Evolutionary conservation across 2,329 filamentous ascomycete genomes (phyloP), one percentile per base, ranked within the genome.

Genomic region (Stenocarpella maydis): DNA sequence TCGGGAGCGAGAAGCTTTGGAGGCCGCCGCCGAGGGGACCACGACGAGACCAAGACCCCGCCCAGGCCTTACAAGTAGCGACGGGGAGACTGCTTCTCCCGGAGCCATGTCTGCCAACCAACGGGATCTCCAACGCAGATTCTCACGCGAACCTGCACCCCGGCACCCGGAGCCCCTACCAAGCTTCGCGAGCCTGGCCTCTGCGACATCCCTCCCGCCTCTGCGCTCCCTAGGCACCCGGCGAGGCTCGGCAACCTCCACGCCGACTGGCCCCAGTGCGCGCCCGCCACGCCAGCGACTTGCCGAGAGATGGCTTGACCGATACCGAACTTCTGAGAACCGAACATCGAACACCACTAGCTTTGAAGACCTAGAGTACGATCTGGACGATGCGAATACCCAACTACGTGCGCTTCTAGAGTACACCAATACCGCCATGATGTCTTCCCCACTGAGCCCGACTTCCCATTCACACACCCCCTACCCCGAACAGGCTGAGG

Each of bases 331-430:
- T 34, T 61, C 69, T 37, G 68, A 71, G 15, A 55, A 67, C 12
- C 65, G 70, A 49, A 65, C 65, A 1, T 34, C 67, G 43, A 65
- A 67, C 21, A 50, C 67, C 1, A 55, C 78, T 63, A 78, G 76
- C 52, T 75, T 81, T 26, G 79, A 81, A 19, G 79, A 82, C 50
- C 73, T 82, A 9, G 78, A 82, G 63, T 78, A 79, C 45, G 77
- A 78, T 53, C 76, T 82, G 63, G 80, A 83, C 68, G 78, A 82
- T 73, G 80, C 80, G 55, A 84, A 84, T 74, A 78, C 82, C 15
- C 82, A 83, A 63, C 77, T 84, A 21, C 77, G 81, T 10, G 78
- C 82, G 7, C 74, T 85, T 37, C 76, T 85, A n/a, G 82, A 84
- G 41, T 75, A 75, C 55, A 74, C 67, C 1, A 70, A 70, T 54